Evolutionary conservation across 2,329 filamentous ascomycete species (phyloP).

Genomic region (Cladosporium austrohemisphaericum): DNA sequence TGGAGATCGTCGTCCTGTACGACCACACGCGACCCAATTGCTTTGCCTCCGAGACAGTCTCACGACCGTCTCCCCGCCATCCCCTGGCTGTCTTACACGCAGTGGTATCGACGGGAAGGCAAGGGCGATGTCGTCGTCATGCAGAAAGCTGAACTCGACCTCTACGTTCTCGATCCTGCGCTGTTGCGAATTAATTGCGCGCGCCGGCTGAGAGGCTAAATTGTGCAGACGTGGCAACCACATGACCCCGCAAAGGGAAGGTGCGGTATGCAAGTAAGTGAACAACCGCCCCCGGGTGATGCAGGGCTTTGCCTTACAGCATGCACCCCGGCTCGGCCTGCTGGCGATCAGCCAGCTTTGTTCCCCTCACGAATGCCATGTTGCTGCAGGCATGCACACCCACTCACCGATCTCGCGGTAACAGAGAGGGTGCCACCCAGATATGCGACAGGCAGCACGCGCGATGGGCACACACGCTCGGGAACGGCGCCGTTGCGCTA

Average conservation of each 20-base stretch:
- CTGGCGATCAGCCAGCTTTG: conserved; percentile 3
- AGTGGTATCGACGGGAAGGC: not conserved
- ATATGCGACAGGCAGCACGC: conserved; percentile 8
- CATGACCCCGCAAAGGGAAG: not conserved
- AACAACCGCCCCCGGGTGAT: too few species aligned
- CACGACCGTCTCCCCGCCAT: conserved; percentile 5
- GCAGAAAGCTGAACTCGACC: too few species aligned
- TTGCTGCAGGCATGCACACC: not conserved
- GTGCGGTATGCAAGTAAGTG: not conserved
- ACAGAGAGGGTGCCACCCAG: not conserved
- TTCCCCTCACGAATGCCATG: conserved; percentile 2
- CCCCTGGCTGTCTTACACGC: not conserved
- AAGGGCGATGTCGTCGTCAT: conserved; percentile 1
- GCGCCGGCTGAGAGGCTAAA: not conserved
- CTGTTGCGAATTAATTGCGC: too few species aligned
- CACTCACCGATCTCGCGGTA: not conserved
- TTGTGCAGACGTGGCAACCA: too few species aligned
- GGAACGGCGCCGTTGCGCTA: conserved; percentile 1
- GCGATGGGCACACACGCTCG: not conserved
- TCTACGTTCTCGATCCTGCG: too few species aligned
- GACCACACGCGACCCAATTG: conserved; percentile 4
- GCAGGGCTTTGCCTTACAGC: too few species aligned
- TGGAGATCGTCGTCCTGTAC: not conserved
- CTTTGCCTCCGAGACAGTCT: conserved; percentile 4
- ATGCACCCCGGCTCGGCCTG: conserved; percentile 2